Percentiles rank a stretch among this genome's conserved stretches.
These are phyloP conservation scores for Albugo laibachii DNA, from an alignment of 352 stramenopile genomes.

Conservation along the genomic window DNA sequence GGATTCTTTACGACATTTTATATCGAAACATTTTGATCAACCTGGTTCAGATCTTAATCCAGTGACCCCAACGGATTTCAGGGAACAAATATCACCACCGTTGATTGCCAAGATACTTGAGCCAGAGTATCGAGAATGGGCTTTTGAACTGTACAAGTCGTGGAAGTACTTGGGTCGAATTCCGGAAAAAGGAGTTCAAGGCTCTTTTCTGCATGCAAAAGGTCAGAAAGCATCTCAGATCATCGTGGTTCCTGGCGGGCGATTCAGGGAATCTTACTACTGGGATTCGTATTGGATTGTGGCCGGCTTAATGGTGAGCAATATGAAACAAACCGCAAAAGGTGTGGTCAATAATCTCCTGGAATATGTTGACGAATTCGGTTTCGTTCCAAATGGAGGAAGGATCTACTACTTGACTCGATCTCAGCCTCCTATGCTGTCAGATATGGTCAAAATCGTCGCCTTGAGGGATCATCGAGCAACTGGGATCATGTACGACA, in stretches of 20 bases:
- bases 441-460: slow-evolving; percentile 16
- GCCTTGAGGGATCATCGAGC: neutral
- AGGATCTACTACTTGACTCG: slow-evolving; percentile 43
- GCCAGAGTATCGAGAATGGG: slow-evolving; percentile 14
- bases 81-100: slow-evolving; percentile 9
- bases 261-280: slow-evolving; percentile 55
- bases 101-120: slow-evolving; percentile 12
- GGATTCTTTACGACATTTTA: slow-evolving; percentile 20
- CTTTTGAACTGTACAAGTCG: slow-evolving; percentile 16
- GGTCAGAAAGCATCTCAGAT: slow-evolving; percentile 14
- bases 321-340: slow-evolving; percentile 20
- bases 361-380: slow-evolving; percentile 22
- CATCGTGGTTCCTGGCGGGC: slow-evolving; percentile 25
- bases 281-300: slow-evolving; percentile 65
- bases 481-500: slow-evolving; percentile 3
- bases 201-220: slow-evolving; percentile 10
- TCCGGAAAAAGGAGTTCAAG: slow-evolving; percentile 2
- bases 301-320: slow-evolving; percentile 21
- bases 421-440: slow-evolving; percentile 35
- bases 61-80: slow-evolving; percentile 22
- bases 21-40: slow-evolving; percentile 37
- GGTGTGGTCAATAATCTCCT: slow-evolving; percentile 30
- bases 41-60: slow-evolving; percentile 26
- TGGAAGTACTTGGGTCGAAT: slow-evolving; percentile 17
- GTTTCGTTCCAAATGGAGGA: slow-evolving; percentile 36